Evolutionary conservation across 2,329 filamentous ascomycete genomes (phyloP).

Genomic region (Pestalotiopsis sp.): DNA sequence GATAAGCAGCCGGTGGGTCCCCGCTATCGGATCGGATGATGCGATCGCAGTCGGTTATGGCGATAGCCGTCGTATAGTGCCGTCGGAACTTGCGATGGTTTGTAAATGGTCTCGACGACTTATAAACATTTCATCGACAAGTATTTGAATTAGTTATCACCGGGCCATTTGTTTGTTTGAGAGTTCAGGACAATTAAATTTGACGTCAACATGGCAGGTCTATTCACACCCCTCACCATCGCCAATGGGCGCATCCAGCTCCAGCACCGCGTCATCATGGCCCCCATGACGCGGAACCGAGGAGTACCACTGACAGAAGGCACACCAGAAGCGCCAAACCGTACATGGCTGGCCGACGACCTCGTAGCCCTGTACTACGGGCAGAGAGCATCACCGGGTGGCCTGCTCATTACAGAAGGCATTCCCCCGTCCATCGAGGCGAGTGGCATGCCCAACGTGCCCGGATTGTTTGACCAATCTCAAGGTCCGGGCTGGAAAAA

Average conservation of each 20-base stretch:
- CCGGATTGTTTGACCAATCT: slow-evolving; percentile 55
- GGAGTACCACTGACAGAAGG: slow-evolving; percentile 46
- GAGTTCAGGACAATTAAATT: too few species aligned
- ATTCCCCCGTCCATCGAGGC: slow-evolving; percentile 48
- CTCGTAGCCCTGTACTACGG: slow-evolving; percentile 44
- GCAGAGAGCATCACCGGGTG: slow-evolving; percentile 42
- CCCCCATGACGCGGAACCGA: slow-evolving; percentile 56
- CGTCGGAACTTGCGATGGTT: slow-evolving; percentile 9
- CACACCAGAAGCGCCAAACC: slow-evolving; percentile 50
- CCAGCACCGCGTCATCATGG: slow-evolving; percentile 52
- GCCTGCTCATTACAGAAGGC: slow-evolving; percentile 46
- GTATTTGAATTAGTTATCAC: too few species aligned
- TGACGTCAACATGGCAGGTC: slow-evolving; percentile 14
- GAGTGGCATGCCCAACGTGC: slow-evolving; percentile 43
- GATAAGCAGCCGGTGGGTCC: slow-evolving; percentile 6
- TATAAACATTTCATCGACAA: too few species aligned
- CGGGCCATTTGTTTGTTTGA: too few species aligned
- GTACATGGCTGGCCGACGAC: slow-evolving; percentile 50
- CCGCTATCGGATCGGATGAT: slow-evolving; percentile 16
- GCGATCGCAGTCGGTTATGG: slow-evolving; percentile 9
- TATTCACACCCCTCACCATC: slow-evolving; percentile 46
- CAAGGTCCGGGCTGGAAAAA: slow-evolving; percentile 61
- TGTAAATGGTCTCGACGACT: too few species aligned
- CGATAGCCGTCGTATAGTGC: slow-evolving; percentile 11
- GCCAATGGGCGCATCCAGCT: slow-evolving; percentile 45